A percentile compares a stretch with the other conserved stretches of the same genome.
phyloP scores from a whole-genome alignment of 2,329 filamentous ascomycete species.

The Stenocarpella maydis region DNA sequence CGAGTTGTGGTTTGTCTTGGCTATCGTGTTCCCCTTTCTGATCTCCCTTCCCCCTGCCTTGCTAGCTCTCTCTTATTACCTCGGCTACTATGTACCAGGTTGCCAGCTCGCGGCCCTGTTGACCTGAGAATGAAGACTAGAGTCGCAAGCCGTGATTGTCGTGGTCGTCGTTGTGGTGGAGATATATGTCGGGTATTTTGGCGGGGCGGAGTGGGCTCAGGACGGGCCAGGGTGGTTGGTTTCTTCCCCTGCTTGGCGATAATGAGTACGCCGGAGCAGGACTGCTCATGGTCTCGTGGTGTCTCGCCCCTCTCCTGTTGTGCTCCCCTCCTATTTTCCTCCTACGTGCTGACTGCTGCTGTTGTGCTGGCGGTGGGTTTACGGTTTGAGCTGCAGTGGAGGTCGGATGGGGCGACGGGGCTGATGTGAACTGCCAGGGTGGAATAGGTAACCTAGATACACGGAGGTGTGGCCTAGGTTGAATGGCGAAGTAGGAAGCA shows the following conservation, averaged over 20 bases:
- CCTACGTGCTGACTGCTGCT: background rate
- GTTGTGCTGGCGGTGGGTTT: background rate
- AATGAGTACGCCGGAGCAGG: constrained; percentile 15
- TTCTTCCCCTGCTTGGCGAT: constrained; percentile 18
- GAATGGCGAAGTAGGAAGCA: no score
- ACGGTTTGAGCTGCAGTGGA: background rate
- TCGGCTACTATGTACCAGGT: background rate
- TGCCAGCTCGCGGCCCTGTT: background rate
- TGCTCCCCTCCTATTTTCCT: background rate
- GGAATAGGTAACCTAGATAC: background rate
- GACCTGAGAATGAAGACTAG: background rate
- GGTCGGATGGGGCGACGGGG: background rate
- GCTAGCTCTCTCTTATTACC: background rate
- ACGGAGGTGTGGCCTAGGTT: no score
- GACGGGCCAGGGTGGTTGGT: constrained; percentile 22
- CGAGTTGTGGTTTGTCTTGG: background rate
- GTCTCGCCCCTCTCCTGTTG: background rate
- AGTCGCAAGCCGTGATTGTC: background rate
- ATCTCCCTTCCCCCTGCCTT: background rate
- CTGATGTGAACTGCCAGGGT: no score
- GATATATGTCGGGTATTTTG: background rate
- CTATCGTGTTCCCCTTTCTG: background rate
- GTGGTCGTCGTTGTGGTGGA: background rate
- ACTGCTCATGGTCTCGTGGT: constrained; percentile 26
- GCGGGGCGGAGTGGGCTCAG: background rate